Percentiles rank a stretch among this genome's conserved stretches.
Evolutionary conservation across 768 basidiomycete species (phyloP).

Genomic region (Rhizopogon salebrosus): DNA sequence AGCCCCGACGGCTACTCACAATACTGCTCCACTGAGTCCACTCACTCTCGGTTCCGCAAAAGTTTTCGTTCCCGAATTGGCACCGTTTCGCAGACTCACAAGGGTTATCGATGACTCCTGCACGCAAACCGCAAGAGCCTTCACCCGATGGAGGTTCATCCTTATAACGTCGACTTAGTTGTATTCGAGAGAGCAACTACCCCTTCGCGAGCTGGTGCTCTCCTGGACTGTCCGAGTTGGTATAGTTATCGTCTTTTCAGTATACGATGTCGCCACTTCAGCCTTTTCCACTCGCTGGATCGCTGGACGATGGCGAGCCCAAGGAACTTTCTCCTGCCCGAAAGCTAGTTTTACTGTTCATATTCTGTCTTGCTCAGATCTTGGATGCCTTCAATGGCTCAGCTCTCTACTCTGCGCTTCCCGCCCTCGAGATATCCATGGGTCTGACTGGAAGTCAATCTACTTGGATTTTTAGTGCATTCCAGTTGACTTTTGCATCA

Average conservation of each 20-base stretch:
- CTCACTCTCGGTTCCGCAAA: too few relatives aligned
- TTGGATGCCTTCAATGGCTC: constrained; percentile 40
- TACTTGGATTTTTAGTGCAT: constrained; percentile 40
- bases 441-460: constrained; percentile 17
- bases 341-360: constrained; percentile 25
- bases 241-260: not conserved
- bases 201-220: not conserved
- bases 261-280: constrained; percentile 6
- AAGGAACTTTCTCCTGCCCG: constrained; percentile 15
- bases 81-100: too few relatives aligned
- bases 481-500: constrained; percentile 38
- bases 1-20: too few relatives aligned
- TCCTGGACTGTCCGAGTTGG: not conserved
- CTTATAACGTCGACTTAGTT: too few relatives aligned
- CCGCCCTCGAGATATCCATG: constrained; percentile 22
- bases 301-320: not conserved
- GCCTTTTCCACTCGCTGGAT: not conserved
- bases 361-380: constrained; percentile 39
- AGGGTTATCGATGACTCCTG: too few relatives aligned
- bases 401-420: constrained; percentile 35
- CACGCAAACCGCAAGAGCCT: too few relatives aligned
- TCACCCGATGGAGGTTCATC: too few relatives aligned
- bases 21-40: too few relatives aligned
- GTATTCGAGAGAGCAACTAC: not conserved
- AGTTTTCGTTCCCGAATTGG: too few relatives aligned